Percentiles rank a stretch among this genome's conserved stretches.
phyloP scores from a whole-genome alignment of 441 rosid species.

The Rhodomyrtus psidioides region DNA sequence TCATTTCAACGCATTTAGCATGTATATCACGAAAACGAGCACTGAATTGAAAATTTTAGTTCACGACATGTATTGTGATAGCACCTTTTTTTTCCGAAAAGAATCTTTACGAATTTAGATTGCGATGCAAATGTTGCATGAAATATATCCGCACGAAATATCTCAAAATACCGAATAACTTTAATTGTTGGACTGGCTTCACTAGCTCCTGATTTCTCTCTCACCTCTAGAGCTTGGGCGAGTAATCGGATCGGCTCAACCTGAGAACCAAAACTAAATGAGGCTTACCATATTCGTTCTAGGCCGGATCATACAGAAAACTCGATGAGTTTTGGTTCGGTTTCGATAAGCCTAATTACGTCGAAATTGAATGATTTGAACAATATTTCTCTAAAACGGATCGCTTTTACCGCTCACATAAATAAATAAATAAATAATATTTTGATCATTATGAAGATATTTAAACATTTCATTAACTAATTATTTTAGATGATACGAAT shows the following conservation, averaged over 20 bases:
- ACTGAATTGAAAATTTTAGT: not conserved
- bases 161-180: too few relatives aligned
- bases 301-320: fast-evolving
- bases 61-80: fast-evolving
- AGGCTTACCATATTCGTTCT: fast-evolving
- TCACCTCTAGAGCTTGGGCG: fast-evolving
- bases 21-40: fast-evolving
- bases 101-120: fast-evolving
- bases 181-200: fast-evolving
- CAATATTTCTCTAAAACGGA: not conserved
- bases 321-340: fast-evolving
- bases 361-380: not conserved
- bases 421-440: fast-evolving
- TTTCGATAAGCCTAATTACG: fast-evolving
- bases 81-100: not conserved
- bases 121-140: fast-evolving
- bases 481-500: fast-evolving
- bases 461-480: not conserved
- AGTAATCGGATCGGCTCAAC: fast-evolving
- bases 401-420: fast-evolving
- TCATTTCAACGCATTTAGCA: not conserved
- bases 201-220: not conserved
- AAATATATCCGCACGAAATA: too few relatives aligned
- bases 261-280: fast-evolving
- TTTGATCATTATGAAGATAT: not conserved